A percentile compares a stretch with the other conserved stretches of the same genome.
Evolutionary conservation across 2,329 filamentous ascomycete genomes (phyloP).

Genomic region (Diaporthe amygdali): DNA sequence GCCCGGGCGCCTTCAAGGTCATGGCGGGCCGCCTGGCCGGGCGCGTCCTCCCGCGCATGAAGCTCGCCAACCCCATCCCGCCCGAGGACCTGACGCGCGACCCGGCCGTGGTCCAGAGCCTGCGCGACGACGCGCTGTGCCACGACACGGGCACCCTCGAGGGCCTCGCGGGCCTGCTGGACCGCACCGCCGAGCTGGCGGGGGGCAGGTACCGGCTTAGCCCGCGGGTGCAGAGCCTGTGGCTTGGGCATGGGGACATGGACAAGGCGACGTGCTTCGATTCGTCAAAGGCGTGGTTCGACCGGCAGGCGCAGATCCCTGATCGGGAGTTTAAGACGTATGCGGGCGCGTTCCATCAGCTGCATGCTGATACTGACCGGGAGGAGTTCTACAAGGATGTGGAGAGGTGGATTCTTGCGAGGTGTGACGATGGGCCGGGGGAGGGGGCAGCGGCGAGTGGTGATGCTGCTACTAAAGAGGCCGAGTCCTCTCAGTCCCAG

Average conservation of each 20-base stretch:
- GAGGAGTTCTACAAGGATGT: slow-evolving; percentile 65
- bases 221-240: slow-evolving; percentile 65
- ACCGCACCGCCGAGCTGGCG: slow-evolving; percentile 69
- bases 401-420: slow-evolving; percentile 68
- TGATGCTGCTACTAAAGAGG: not conserved
- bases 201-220: slow-evolving; percentile 58
- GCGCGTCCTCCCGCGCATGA: slow-evolving; percentile 68
- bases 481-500: not conserved
- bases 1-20: slow-evolving; percentile 69
- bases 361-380: slow-evolving; percentile 65
- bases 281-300: slow-evolving; percentile 68
- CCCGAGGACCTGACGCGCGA: slow-evolving; percentile 71
- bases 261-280: slow-evolving; percentile 73
- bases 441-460: slow-evolving; percentile 30
- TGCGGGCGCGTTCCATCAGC: slow-evolving; percentile 79
- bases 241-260: slow-evolving; percentile 77
- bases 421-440: slow-evolving; percentile 31
- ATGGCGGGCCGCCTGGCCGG: slow-evolving; percentile 70
- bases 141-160: slow-evolving; percentile 89
- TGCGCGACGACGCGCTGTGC: slow-evolving; percentile 71
- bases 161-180: slow-evolving; percentile 77
- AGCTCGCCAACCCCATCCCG: slow-evolving; percentile 71
- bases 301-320: slow-evolving; percentile 57
- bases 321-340: slow-evolving; percentile 78
- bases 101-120: slow-evolving; percentile 62